Base-by-base conservation (phyloP, 23 red algal genomes). In the Gracilaria domingensis region DNA sequence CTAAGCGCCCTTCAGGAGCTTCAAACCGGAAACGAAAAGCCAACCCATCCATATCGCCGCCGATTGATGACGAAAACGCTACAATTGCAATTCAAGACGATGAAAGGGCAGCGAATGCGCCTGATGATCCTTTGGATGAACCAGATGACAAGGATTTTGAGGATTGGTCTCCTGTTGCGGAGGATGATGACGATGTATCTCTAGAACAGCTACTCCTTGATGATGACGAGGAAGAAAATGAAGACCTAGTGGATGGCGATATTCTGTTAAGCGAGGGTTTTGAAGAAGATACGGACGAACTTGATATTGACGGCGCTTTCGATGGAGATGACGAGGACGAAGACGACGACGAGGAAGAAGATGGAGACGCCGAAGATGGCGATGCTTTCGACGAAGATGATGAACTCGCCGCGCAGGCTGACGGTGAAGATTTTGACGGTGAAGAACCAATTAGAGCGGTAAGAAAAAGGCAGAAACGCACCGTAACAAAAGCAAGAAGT, bases 381-480 rank as follows among this genome's bases (percentile, higher is more conserved):
- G 34, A 67, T 20, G 83, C 0, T 56, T 26, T 37, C 64, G 83
- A 73, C 21, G 69, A 93, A 49, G 90, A 93, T 25, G 90, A 93
- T 12, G 90, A 93, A 24, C 81, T 81, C 0, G 72, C 79, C 26
- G 74, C 90, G 12, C 50, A 67, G 29, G 90, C 61, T 54, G 34
- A 38, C 33, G 40, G 38, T 64, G 90, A 69, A 7, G 82, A 86
- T 55, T 85, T 79, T 50, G 90, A 93, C 34, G 90, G 80, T 39
- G 90, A 67, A 17, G 34, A 71, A 1, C 55, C 72, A 39, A 65
- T 93, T 61, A 39, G 47, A 14, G 6, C 64, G 17, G 30, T 59
- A 44, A 13, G 28, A 28, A 45, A 77, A 51, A 28, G 80, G 83
- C 36, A 64, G 30, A 42, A 66, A 53, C 57, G 69, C 57, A 44